Evolutionary conservation across 2,329 filamentous ascomycete genomes (phyloP).

Genomic region (Thielaviopsis populi): DNA sequence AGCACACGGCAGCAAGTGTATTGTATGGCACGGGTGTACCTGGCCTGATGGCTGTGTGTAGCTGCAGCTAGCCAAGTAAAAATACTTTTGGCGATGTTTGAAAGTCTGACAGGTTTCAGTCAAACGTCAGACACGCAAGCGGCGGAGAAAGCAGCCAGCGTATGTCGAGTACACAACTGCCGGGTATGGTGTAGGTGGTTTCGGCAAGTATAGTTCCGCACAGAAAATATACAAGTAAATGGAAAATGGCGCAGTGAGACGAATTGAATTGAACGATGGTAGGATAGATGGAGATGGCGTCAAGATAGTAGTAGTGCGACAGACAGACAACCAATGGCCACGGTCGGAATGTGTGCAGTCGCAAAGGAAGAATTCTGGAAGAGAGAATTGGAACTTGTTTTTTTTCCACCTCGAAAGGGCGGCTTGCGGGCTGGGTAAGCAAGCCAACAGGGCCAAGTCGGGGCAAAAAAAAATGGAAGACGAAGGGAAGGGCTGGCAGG

Average conservation of each 20-base stretch:
- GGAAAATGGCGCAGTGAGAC: neutral
- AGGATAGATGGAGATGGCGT: neutral
- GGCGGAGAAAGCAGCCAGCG: neutral
- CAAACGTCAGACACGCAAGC: neutral
- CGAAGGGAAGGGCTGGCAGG: neutral
- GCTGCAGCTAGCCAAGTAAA: neutral
- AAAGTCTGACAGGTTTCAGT: neutral
- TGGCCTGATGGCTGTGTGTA: neutral
- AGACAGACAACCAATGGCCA: neutral
- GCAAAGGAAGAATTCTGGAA: conserved; percentile 2
- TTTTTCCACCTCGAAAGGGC: neutral
- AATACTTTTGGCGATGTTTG: neutral
- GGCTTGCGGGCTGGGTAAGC: neutral
- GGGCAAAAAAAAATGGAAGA: neutral
- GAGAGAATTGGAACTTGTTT: neutral
- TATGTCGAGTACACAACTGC: neutral
- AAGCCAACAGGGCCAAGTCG: neutral
- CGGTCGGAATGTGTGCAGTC: neutral
- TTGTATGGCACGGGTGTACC: neutral
- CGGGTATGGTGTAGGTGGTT: too few relatives aligned
- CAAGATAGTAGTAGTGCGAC: neutral
- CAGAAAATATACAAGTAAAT: neutral
- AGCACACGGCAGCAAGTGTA: neutral
- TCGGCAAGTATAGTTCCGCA: neutral
- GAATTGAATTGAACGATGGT: neutral